phyloP scores from a whole-genome alignment of 768 basidiomycete species.

The Cystofilobasidium capitatum region DNA sequence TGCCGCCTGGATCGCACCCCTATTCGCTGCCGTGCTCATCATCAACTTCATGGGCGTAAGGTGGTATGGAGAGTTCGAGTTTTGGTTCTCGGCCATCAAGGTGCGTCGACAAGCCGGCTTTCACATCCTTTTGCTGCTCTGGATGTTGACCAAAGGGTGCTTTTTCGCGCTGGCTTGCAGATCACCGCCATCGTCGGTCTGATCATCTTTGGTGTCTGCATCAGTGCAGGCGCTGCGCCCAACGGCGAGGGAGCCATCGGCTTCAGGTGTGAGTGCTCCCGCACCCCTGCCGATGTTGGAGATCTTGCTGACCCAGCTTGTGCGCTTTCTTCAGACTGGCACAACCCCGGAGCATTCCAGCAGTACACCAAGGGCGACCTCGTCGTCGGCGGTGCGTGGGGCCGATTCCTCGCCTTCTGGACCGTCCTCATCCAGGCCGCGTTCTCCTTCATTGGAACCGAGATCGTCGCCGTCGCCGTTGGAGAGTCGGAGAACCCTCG shows the following conservation, averaged over 20 bases:
- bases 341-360: slow-evolving; percentile 30
- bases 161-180: slow-evolving; percentile 33
- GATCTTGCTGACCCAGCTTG: neutral
- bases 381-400: slow-evolving; percentile 28
- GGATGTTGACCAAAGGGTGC: neutral
- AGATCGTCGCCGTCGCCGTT: slow-evolving; percentile 22
- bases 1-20: slow-evolving; percentile 41
- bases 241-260: slow-evolving; percentile 35
- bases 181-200: slow-evolving; percentile 44
- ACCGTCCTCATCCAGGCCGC: slow-evolving; percentile 38
- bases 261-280: slow-evolving; percentile 38
- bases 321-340: slow-evolving; percentile 26
- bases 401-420: slow-evolving; percentile 41
- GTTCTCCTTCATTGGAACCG: slow-evolving; percentile 25
- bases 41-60: slow-evolving; percentile 43
- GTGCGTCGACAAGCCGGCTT: neutral
- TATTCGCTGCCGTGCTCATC: slow-evolving; percentile 34
- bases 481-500: slow-evolving; percentile 46
- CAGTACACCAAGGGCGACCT: slow-evolving; percentile 21
- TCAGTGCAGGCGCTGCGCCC: slow-evolving; percentile 36
- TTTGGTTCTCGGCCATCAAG: slow-evolving; percentile 21
- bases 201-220: slow-evolving; percentile 38
- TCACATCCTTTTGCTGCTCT: too few relatives aligned
- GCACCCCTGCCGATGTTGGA: slow-evolving; percentile 34
- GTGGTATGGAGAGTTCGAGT: slow-evolving; percentile 43